A percentile compares a stretch with the other conserved stretches of the same genome.
Evolutionary conservation across 225 moss, liverwort and hornwort genomes (phyloP).

Genomic region (Asterella californica): DNA sequence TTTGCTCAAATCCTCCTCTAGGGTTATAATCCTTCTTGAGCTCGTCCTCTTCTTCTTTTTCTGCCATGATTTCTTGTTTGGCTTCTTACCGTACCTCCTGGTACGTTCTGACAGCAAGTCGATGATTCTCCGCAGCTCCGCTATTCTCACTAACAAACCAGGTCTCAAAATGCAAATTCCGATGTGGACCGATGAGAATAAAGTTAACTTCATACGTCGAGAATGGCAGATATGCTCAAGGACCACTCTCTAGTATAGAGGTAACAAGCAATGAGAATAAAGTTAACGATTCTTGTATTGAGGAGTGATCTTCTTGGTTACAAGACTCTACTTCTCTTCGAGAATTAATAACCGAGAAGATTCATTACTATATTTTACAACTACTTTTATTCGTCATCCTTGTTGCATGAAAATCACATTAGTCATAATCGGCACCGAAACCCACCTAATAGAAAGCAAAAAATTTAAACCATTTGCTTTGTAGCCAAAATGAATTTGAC

Average conservation of each 20-base stretch:
- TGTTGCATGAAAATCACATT: too few species aligned
- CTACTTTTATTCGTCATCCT: too few species aligned
- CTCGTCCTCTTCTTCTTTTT: constrained; percentile 43
- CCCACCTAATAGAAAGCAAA: too few species aligned
- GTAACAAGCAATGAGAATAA: too few species aligned
- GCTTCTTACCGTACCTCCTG: not conserved
- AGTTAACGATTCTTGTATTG: not conserved
- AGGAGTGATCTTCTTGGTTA: not conserved
- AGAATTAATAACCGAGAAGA: not conserved
- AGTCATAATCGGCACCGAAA: too few species aligned
- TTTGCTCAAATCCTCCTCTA: constrained; percentile 56
- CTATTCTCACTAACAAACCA: not conserved
- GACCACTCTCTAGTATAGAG: too few species aligned
- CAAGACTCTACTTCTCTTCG: not conserved
- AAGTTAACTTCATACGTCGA: too few species aligned
- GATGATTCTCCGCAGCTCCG: not conserved
- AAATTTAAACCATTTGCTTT: too few species aligned
- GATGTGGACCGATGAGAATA: not conserved
- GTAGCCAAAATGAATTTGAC: too few species aligned
- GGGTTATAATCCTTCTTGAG: constrained; percentile 42
- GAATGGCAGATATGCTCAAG: too few species aligned
- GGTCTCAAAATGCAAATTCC: not conserved
- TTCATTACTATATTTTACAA: not conserved
- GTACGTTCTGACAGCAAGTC: not conserved
- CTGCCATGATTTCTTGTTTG: constrained; percentile 19